Base-by-base conservation (phyloP, 768 basidiomycete species). In the Xanthoconium purpureum region DNA sequence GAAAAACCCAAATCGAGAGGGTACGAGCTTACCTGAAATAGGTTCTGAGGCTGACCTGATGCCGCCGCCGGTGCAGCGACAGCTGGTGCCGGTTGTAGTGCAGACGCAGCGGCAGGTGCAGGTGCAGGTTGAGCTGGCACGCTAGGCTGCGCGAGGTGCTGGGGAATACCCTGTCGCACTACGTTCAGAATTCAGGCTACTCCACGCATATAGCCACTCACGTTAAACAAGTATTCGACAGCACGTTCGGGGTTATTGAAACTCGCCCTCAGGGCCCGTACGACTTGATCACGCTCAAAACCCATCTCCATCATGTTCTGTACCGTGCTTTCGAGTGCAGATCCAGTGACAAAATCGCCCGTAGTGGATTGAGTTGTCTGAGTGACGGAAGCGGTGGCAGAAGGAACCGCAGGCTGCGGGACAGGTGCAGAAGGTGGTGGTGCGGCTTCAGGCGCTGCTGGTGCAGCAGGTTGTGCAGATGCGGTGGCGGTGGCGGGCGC, bases 231-330 rank as follows among this genome's bases (percentile, higher is more conserved):
- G 73, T 99, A 99, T 71, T 99, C 97, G n/a, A 94, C 96, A 8
- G 97, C 97, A 32, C 97, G 83, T 64, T 98, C 94, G 9, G 97
- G 91, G 74, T 99, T 98, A 74, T 99, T 99, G 76, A 82, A 99
- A 68, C 91, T 94, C 29, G 95, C 97, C 56, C 93, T 80, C 70
- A 99, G 70, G 5, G 95, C 94, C 15, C 86, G 82, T 65, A 85
- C 72, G 40, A 98, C 92, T 65, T 92, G 84, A 5, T 94, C 94
- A 38, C 86, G 80, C 57, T 83, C 80, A 64, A 95, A 98, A 8
- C 97, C 97, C 97, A 99, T 98, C 63, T 93, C 91, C 38, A 85
- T 75, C 83, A 99, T 94, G 68, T 88, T 88, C 47, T 76, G 73
- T 63, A 98, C 87, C 7, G 93, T 84, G 7, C 78, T 70, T 69